Conservation (phyloP, 148 eudicot species). For the Limonium bicolor region DNA sequence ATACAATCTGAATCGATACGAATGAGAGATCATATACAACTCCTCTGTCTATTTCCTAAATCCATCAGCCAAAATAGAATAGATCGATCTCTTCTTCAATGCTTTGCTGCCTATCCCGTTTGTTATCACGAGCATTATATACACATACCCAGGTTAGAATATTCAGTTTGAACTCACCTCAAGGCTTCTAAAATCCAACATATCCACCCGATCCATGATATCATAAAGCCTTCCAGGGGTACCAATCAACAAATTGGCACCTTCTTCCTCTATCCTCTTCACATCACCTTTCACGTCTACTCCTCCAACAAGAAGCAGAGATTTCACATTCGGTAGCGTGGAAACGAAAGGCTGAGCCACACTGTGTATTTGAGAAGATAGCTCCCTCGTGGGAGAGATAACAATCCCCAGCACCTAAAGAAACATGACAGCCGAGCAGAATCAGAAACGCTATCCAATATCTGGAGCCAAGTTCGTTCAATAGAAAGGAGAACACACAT, state of each 20-base stretch:
- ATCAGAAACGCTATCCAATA: no score
- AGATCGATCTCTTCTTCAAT: no score
- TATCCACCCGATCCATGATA: constrained; percentile 72
- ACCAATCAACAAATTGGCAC: constrained; percentile 77
- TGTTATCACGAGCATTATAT: no score
- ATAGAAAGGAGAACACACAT: not conserved
- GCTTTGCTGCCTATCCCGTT: no score
- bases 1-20: no score
- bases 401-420: constrained; percentile 58
- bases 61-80: no score
- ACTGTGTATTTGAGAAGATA: constrained; percentile 64
- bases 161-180: constrained; percentile 35
- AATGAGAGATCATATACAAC: no score
- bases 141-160: no score
- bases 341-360: constrained; percentile 80
- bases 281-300: constrained; percentile 45
- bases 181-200: constrained; percentile 52
- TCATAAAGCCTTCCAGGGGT: constrained; percentile 82
- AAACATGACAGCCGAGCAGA: not conserved
- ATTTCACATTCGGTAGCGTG: constrained; percentile 44
- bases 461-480: not conserved
- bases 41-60: no score
- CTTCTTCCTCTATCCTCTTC: constrained; percentile 64
- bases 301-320: constrained; percentile 83
- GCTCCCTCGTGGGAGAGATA: constrained; percentile 84